Evolutionary conservation across 2,329 filamentous ascomycete species (phyloP).

Genomic region (Ascosphaera acerosa): DNA sequence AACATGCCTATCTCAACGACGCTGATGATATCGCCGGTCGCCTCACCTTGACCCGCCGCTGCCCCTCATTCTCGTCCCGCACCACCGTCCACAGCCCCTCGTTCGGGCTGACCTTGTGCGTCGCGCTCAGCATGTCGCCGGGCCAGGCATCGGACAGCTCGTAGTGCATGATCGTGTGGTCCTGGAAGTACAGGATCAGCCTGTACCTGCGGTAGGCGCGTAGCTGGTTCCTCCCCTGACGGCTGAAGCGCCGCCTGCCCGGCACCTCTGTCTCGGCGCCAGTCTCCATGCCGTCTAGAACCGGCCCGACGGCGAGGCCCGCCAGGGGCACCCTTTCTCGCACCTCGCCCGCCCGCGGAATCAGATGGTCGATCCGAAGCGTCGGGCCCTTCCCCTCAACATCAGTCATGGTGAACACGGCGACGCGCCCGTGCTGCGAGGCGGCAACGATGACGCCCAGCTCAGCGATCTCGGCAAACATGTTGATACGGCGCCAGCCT

Average conservation of each 20-base stretch:
- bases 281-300: conserved; percentile 24
- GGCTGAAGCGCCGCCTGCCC: not conserved
- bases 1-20: no score
- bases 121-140: conserved; percentile 3
- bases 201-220: conserved; percentile 15
- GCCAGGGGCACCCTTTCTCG: conserved; percentile 22
- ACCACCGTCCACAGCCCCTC: not conserved
- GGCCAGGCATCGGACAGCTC: conserved; percentile 26
- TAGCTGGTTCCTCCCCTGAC: not conserved
- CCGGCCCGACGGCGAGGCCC: conserved; percentile 30
- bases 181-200: conserved; percentile 29
- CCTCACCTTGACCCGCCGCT: no score
- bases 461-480: conserved; percentile 31
- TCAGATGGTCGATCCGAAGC: conserved; percentile 30
- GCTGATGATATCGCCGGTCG: no score
- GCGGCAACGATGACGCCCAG: conserved; percentile 32
- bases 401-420: conserved; percentile 27
- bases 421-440: conserved; percentile 30
- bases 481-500: conserved; percentile 27
- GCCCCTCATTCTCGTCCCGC: no score
- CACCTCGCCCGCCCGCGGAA: conserved; percentile 22
- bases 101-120: not conserved
- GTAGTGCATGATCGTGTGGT: conserved; percentile 33
- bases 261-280: not conserved
- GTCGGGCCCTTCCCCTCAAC: conserved; percentile 15